phyloP scores from a whole-genome alignment of 2,329 filamentous ascomycete species.

The Camptophora hylomeconis region DNA sequence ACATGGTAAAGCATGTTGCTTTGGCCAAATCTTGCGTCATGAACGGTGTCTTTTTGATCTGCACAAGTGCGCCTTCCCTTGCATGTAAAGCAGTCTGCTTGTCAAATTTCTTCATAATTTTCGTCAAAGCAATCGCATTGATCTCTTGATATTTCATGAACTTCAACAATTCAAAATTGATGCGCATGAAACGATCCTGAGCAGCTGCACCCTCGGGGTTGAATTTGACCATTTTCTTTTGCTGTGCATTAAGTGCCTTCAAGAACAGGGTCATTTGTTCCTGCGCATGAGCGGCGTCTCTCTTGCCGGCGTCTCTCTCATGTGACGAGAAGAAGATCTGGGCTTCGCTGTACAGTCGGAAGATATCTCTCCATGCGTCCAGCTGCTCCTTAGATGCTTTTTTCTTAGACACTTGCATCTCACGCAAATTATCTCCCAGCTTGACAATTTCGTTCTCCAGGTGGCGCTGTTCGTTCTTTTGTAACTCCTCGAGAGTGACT shows the following conservation, averaged over 20 bases:
- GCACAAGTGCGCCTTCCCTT: no score
- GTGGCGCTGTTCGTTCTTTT: conserved; percentile 50
- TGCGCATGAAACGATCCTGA: conserved; percentile 53
- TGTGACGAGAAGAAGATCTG: conserved; percentile 71
- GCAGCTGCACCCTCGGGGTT: conserved; percentile 49
- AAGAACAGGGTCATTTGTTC: conserved; percentile 61
- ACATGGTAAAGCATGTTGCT: conserved; percentile 62
- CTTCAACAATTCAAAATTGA: conserved; percentile 66
- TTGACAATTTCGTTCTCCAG: conserved; percentile 50
- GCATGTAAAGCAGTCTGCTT: conserved; percentile 67
- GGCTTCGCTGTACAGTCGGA: conserved; percentile 67
- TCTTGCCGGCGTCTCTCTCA: conserved; percentile 55
- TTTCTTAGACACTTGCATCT: conserved; percentile 48
- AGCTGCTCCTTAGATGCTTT: conserved; percentile 51
- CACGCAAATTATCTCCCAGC: conserved; percentile 52
- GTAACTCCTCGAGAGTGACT: conserved; percentile 53
- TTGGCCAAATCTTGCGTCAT: conserved; percentile 55
- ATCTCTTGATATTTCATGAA: conserved; percentile 75
- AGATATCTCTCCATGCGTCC: conserved; percentile 65
- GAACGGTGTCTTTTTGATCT: conserved; percentile 24
- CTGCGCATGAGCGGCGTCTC: conserved; percentile 52
- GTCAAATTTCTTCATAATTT: conserved; percentile 87
- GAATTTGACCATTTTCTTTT: conserved; percentile 50
- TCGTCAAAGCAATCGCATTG: conserved; percentile 62
- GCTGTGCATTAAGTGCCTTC: conserved; percentile 34